Percentiles rank a stretch among this genome's conserved stretches.
phyloP scores from a whole-genome alignment of 768 basidiomycete species.

The Amylocystis lapponica region DNA sequence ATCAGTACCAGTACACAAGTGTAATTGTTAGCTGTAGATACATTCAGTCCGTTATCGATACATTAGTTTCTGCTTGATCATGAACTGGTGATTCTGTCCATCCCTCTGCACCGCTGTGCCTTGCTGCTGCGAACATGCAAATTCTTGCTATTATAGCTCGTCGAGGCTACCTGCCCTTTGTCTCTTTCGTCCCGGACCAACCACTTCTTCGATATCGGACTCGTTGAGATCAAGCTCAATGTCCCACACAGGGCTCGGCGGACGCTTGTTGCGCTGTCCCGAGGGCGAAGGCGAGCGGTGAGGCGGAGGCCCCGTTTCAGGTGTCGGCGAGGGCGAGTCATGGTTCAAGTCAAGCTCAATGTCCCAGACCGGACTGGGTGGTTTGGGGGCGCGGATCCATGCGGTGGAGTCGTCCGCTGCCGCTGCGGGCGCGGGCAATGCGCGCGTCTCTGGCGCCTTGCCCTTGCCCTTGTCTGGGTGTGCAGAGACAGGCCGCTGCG shows the following conservation, averaged over 20 bases:
- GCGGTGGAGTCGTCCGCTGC: background rate
- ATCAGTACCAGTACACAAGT: too few species aligned
- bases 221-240: conserved; percentile 42
- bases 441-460: background rate
- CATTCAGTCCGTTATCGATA: too few species aligned
- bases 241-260: conserved; percentile 29
- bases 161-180: too few species aligned
- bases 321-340: conserved; percentile 18
- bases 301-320: conserved; percentile 10
- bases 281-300: background rate
- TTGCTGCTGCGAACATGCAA: too few species aligned
- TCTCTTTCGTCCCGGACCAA: background rate
- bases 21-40: too few species aligned
- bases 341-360: conserved; percentile 58
- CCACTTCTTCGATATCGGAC: conserved; percentile 6
- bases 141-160: too few species aligned
- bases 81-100: too few species aligned
- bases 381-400: conserved; percentile 23
- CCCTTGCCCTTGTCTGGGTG: conserved; percentile 5
- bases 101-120: too few species aligned
- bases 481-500: background rate
- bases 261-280: conserved; percentile 11
- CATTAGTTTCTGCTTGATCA: too few species aligned
- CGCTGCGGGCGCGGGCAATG: background rate
- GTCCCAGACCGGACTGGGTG: conserved; percentile 65